Evolutionary conservation across 2,329 filamentous ascomycete species (phyloP).

Genomic region (Trematosphaeria pertusa): DNA sequence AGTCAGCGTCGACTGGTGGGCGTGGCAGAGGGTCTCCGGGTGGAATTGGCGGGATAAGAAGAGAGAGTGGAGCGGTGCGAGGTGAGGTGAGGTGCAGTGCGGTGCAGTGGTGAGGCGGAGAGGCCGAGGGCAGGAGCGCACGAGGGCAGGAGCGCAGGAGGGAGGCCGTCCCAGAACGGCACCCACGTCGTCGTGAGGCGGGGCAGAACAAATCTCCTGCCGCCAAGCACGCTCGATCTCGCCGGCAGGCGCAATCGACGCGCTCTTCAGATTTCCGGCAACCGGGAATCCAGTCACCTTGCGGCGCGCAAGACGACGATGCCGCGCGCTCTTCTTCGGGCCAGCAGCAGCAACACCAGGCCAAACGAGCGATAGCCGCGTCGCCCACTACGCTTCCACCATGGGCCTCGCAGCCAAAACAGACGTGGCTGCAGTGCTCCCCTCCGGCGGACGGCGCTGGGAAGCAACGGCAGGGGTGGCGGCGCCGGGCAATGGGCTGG

Average conservation of each 20-base stretch:
- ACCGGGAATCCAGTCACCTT: constrained; percentile 13
- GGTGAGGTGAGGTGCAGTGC: constrained; percentile 11
- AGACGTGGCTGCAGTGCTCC: constrained; percentile 45
- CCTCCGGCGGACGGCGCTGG: constrained; percentile 17
- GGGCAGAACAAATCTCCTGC: constrained; percentile 29
- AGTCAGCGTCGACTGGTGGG: too few species aligned
- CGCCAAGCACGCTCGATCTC: constrained; percentile 25
- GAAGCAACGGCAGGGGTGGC: constrained; percentile 26
- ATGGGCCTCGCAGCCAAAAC: constrained; percentile 33
- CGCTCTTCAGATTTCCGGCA: constrained; percentile 6
- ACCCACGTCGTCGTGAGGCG: constrained; percentile 29
- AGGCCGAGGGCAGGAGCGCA: constrained; percentile 19
- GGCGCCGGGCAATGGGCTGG: constrained; percentile 10
- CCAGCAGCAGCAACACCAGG: constrained; percentile 35
- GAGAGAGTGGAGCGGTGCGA: too few species aligned
- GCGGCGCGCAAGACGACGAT: constrained; percentile 17
- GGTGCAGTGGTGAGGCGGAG: constrained; percentile 11
- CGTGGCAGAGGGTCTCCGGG: constrained; percentile 13
- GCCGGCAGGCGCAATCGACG: constrained; percentile 27
- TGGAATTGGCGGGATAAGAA: constrained; percentile 7
- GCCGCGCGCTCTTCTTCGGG: constrained; percentile 26
- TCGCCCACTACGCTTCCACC: constrained; percentile 25
- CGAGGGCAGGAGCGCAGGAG: constrained; percentile 19
- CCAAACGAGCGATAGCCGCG: constrained; percentile 35
- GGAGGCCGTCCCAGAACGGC: constrained; percentile 27